Base-by-base conservation (phyloP, 2,329 filamentous ascomycete species). In the Dactylonectria estremocensis region DNA sequence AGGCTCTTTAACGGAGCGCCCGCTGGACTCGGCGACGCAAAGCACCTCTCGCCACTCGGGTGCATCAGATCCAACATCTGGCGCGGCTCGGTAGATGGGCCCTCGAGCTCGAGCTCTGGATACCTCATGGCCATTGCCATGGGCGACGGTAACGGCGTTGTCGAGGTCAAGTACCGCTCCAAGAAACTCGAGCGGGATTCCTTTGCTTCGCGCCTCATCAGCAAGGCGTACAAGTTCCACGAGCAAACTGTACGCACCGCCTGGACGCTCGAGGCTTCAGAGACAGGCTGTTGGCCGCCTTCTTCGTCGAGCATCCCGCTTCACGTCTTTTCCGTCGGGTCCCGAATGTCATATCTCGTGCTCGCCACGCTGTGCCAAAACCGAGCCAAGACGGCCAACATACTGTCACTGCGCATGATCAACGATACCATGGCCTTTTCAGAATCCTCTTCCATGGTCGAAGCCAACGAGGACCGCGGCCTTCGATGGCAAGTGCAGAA, bases 401-500 rank as follows among this genome's bases (percentile, higher is more conserved):
- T 58, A 2, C 37, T 64, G 3, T 58, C 61, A 1, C 28, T 64
- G 22, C 18, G 58, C 10, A 64, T 33, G 28, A 58, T 58, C 8
- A 37, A 45, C 14, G 46, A 59, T 8, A 48, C 31, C 10, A 52
- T 58, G 46, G 35, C 18, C 6, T 11, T 43, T 8, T 35, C 37
- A 3, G 61, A 64, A 18, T 35, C 37, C 9, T 31, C n/a, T 2
- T 16, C 24, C 3, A 64, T 20, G 37, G 43, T 8, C 11, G 18
- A 37, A 16, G 35, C 46, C 18, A 53, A 53, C 43, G 5, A 53
- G n/a, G 61, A 64, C 14, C 45, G 16, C n/a, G 48, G 61, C 6
- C 28, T 53, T 33, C 54, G 61, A 33, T 64, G 61, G 61, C 61
- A 64, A 18, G 8, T 52, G 9, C 61, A 64, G 35, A 54, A 35